Evolutionary conservation across 2,329 filamentous ascomycete species (phyloP).

Genomic region (Alternaria sp.): DNA sequence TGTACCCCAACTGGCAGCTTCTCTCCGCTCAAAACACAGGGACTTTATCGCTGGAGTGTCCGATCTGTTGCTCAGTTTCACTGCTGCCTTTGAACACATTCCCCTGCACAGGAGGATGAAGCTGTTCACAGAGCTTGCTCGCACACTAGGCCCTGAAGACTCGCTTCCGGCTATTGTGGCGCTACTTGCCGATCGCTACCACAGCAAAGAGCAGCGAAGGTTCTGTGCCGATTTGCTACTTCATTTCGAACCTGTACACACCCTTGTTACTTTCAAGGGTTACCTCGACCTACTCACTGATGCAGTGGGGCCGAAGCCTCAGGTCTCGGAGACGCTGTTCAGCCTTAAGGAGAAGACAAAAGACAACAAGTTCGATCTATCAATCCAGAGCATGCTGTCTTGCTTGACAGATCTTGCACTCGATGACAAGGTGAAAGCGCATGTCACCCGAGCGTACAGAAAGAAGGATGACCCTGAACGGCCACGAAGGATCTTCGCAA

Average conservation of each 20-base stretch:
- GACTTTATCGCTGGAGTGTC: conserved; percentile 83
- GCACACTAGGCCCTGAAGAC: conserved; percentile 84
- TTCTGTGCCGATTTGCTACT: conserved; percentile 79
- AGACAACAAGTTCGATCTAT: conserved; percentile 49
- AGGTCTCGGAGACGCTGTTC: conserved; percentile 75
- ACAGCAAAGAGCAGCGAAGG: conserved; percentile 75
- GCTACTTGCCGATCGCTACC: conserved; percentile 90
- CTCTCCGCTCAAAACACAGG: conserved; percentile 78
- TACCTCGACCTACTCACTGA: conserved; percentile 79
- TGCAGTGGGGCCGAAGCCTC: conserved; percentile 76
- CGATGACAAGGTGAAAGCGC: conserved; percentile 41
- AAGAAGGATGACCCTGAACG: conserved; percentile 36
- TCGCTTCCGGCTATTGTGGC: conserved; percentile 87
- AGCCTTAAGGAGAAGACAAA: conserved; percentile 60
- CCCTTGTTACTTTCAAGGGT: conserved; percentile 76
- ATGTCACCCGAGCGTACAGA: conserved; percentile 43
- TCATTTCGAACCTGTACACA: conserved; percentile 75
- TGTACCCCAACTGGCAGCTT: conserved; percentile 87
- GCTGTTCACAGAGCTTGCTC: conserved; percentile 83
- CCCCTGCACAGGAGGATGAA: conserved; percentile 83
- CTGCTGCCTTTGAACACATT: conserved; percentile 95
- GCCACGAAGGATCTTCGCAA: conserved; percentile 44
- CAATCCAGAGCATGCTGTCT: conserved; percentile 50
- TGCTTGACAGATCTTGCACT: conserved; percentile 50
- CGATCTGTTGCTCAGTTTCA: conserved; percentile 93